Percentiles rank a stretch among this genome's conserved stretches.
Evolutionary conservation across 768 basidiomycete genomes (phyloP).

Genomic region (Inosperma sp.): DNA sequence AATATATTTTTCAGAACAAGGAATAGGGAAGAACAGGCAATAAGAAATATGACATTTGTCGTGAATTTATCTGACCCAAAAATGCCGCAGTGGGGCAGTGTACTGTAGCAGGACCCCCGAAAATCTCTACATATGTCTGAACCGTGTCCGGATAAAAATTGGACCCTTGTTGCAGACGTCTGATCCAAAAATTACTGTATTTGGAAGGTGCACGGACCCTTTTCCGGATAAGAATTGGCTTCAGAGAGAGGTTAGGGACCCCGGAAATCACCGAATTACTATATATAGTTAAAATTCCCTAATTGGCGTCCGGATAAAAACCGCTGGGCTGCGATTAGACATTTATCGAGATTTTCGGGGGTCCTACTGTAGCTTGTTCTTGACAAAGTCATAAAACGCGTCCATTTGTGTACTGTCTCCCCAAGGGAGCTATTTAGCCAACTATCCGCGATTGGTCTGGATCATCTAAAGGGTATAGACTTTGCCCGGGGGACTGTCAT

Average conservation of each 20-base stretch:
- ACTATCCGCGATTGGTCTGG: too few relatives aligned
- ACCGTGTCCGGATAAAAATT: constrained; percentile 5
- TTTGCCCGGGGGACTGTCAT: too few relatives aligned
- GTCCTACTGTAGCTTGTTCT: neutral
- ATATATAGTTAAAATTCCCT: neutral
- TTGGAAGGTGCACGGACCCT: neutral
- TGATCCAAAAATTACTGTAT: neutral
- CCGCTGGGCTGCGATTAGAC: neutral
- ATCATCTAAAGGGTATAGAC: too few relatives aligned
- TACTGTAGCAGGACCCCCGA: constrained; percentile 6
- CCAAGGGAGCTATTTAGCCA: too few relatives aligned
- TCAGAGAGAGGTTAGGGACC: neutral
- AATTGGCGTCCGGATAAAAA: constrained; percentile 3
- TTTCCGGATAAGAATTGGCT: neutral
- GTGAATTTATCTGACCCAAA: too few relatives aligned
- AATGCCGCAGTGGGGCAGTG: too few relatives aligned
- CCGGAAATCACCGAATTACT: neutral
- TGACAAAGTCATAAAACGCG: too few relatives aligned
- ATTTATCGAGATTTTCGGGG: neutral
- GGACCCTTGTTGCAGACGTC: neutral
- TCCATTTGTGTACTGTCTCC: too few relatives aligned
- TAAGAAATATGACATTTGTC: too few relatives aligned
- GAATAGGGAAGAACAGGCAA: too few relatives aligned
- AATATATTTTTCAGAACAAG: too few relatives aligned
- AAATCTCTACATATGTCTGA: neutral